Evolutionary conservation across 768 basidiomycete genomes (phyloP).

Genomic region (Phaeotremella fagi): DNA sequence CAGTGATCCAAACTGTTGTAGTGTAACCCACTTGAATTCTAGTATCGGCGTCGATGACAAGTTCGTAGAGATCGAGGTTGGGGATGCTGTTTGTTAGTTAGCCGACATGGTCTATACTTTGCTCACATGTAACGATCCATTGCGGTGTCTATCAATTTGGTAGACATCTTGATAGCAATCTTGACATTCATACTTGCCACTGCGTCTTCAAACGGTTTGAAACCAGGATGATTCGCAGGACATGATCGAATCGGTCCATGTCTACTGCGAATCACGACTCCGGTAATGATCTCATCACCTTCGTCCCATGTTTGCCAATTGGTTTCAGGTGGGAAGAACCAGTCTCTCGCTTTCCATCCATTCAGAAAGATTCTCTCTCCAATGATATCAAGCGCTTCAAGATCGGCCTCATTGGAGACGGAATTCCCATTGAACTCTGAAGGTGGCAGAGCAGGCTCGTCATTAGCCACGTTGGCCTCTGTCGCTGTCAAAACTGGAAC

Average conservation of each 20-base stretch:
- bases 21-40: slow-evolving; percentile 75
- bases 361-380: slow-evolving; percentile 14
- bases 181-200: slow-evolving; percentile 67
- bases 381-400: slow-evolving; percentile 16
- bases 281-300: slow-evolving; percentile 3
- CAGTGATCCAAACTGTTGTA: too few species aligned
- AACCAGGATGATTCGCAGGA: slow-evolving; percentile 70
- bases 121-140: slow-evolving; percentile 33
- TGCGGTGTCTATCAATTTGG: slow-evolving; percentile 42
- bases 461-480: too few species aligned
- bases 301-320: background rate
- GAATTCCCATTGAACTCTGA: too few species aligned
- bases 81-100: background rate
- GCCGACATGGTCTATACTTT: slow-evolving; percentile 55
- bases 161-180: slow-evolving; percentile 69
- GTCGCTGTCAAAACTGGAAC: too few species aligned
- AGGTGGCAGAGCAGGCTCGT: too few species aligned
- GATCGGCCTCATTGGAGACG: too few species aligned
- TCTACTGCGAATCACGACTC: slow-evolving; percentile 47
- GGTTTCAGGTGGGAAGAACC: slow-evolving; percentile 5
- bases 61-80: slow-evolving; percentile 14
- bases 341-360: slow-evolving; percentile 7
- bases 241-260: slow-evolving; percentile 53
- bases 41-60: slow-evolving; percentile 62
- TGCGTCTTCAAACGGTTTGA: slow-evolving; percentile 74